Evolutionary conservation across 2,329 filamentous ascomycete species (phyloP).

Genomic region (Colletotrichum sp.): DNA sequence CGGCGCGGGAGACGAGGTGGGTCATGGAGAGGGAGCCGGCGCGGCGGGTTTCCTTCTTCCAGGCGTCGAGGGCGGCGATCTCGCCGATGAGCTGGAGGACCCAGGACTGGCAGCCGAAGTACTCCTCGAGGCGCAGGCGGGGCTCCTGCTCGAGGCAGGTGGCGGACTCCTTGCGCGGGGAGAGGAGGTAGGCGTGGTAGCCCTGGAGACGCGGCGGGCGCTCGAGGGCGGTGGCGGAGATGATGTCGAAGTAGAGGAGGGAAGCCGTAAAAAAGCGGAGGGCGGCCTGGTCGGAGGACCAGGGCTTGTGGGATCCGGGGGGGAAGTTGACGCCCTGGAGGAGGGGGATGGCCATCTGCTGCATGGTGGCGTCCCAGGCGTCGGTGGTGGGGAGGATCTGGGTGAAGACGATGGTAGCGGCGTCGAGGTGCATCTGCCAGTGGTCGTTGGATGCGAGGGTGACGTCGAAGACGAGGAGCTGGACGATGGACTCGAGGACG

Average conservation of each 20-base stretch:
- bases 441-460: slow-evolving; percentile 49
- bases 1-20: slow-evolving; percentile 43
- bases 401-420: slow-evolving; percentile 53
- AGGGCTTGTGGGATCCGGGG: slow-evolving; percentile 35
- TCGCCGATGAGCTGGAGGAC: slow-evolving; percentile 59
- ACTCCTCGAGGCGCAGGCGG: slow-evolving; percentile 46
- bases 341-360: slow-evolving; percentile 21
- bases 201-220: slow-evolving; percentile 44
- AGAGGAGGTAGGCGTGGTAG: slow-evolving; percentile 46
- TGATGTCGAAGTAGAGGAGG: slow-evolving; percentile 54
- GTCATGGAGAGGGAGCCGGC: slow-evolving; percentile 48
- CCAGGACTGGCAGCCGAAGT: slow-evolving; percentile 52
- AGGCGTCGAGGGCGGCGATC: slow-evolving; percentile 57
- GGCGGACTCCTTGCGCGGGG: slow-evolving; percentile 26
- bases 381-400: slow-evolving; percentile 45
- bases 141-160: slow-evolving; percentile 14
- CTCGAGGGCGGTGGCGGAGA: slow-evolving; percentile 52
- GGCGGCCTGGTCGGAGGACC: slow-evolving; percentile 51
- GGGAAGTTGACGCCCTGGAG: slow-evolving; percentile 10
- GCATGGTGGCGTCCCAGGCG: slow-evolving; percentile 40
- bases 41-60: slow-evolving; percentile 55
- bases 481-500: slow-evolving; percentile 56
- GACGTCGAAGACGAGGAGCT: slow-evolving; percentile 59
- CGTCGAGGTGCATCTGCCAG: slow-evolving; percentile 56
- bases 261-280: slow-evolving; percentile 52